Base-by-base conservation (phyloP, 1,284 basidiomycete species). In the Agroathelia rolfsii region DNA sequence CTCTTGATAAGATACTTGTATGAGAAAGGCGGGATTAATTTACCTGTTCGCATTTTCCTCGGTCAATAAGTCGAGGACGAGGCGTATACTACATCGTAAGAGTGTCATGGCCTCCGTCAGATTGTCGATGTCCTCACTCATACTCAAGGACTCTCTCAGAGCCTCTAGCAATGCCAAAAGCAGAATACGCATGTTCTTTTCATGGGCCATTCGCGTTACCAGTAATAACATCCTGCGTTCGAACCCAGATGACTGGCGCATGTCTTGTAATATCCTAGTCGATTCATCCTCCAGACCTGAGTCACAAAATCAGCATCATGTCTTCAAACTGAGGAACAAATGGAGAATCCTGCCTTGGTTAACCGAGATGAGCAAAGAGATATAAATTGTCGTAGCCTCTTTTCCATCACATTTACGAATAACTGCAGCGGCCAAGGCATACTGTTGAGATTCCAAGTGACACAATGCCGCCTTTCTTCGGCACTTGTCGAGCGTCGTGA, bases 211-310 rank as follows among this genome's bases (percentile, higher is more conserved):
- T 50, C 77, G 76, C 13, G 79, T 85, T 33, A 80, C 82, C 35
- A 87, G 61, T 40, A 85, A 62, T 39, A 87, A 58, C 80, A 85
- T 85, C 50, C 74, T 80, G 43, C 78, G 75, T 62, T 85, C 78
- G 54, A 86, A 86, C 53, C 80, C 76, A 43, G 73, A 61, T 36
- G 81, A 70, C 40, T 67, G 64, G 32, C 73, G 64, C 72, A 87
- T 82, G 39, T 64, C 63, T 36, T 65, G 63, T 35, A 84, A 63
- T n/a, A 77, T 71, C 40, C 59, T 61, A 43, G 76, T 74, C 37
- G 84, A 83, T 70, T 86, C 81, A 47, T 76, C 73, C 55, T 86
- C 80, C 47, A 81, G 55, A 37, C 81, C 82, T 85, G 40, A 33
- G n/a, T n/a, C n/a, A n/a, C n/a, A n/a, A n/a, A 30, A 35, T 28